Conservation (phyloP, 2,329 filamentous ascomycete species). For the Cladosporium cucumerinum region DNA sequence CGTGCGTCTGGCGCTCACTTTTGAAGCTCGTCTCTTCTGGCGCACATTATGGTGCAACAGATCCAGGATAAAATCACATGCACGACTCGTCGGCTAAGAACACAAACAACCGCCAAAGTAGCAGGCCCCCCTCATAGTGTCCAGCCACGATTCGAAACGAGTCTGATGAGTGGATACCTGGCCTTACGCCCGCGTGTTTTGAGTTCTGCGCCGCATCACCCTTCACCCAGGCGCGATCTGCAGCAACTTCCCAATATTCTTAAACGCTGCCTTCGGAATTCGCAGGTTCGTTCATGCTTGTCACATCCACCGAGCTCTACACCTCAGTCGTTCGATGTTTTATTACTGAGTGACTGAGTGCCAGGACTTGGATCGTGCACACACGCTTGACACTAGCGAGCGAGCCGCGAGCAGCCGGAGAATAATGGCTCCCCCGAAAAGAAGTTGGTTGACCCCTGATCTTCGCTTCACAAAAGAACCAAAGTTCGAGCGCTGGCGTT, state of each 20-base stretch:
- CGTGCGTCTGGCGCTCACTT: neutral
- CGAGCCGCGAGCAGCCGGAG: slow-evolving; percentile 1
- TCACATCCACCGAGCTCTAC: neutral
- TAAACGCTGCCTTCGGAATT: neutral
- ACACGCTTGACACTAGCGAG: slow-evolving; percentile 12
- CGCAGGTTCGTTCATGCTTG: slow-evolving; percentile 1
- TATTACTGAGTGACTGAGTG: neutral
- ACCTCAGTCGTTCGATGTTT: slow-evolving; percentile 1
- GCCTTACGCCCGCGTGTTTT: neutral
- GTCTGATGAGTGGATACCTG: neutral
- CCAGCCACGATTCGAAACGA: neutral
- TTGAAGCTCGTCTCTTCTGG: neutral
- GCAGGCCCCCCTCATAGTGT: neutral
- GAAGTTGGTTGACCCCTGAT: slow-evolving; percentile 15
- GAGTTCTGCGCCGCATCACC: neutral
- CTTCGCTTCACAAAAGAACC: slow-evolving; percentile 4
- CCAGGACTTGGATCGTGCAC: slow-evolving; percentile 6
- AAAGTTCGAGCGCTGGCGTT: slow-evolving; percentile 10
- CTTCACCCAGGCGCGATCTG: neutral
- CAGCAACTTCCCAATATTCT: neutral
- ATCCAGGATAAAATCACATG: neutral
- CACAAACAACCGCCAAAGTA: neutral
- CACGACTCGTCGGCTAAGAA: neutral
- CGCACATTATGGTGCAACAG: neutral
- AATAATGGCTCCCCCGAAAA: slow-evolving; percentile 12